A percentile compares a stretch with the other conserved stretches of the same genome.
Evolutionary conservation across 1,284 basidiomycete species (phyloP).

Genomic region (Flammula alnicola): DNA sequence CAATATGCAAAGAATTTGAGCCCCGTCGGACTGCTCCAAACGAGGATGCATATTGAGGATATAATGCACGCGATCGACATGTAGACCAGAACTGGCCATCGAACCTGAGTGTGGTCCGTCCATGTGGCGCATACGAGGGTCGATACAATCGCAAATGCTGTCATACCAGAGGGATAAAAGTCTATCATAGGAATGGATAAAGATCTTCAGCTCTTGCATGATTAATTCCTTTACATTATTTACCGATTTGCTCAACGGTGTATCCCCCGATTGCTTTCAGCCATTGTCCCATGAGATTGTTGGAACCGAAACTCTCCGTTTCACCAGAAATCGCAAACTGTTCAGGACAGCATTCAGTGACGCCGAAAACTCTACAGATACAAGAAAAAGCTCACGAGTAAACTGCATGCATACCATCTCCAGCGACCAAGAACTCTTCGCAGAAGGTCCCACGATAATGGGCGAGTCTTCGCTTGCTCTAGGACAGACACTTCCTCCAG

Average conservation of each 20-base stretch:
- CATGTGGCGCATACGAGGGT: conserved; percentile 65
- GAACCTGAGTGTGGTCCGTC: conserved; percentile 59
- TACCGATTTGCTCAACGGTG: conserved; percentile 63
- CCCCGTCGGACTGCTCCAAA: conserved; percentile 57
- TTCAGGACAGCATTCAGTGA: too few relatives aligned
- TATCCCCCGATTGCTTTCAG: conserved; percentile 65
- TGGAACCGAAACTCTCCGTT: conserved; percentile 72
- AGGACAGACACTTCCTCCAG: conserved; percentile 43
- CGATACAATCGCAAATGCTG: conserved; percentile 66
- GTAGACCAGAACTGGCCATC: conserved; percentile 70
- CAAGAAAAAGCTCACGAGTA: conserved; percentile 53
- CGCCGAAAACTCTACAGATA: too few relatives aligned
- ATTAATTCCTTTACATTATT: not conserved
- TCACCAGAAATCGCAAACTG: conserved; percentile 71
- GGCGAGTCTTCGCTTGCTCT: conserved; percentile 39
- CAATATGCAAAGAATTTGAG: conserved; percentile 74
- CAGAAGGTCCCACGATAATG: conserved; percentile 53
- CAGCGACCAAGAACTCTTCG: conserved; percentile 63
- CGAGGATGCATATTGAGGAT: conserved; percentile 60
- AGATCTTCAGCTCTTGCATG: not conserved
- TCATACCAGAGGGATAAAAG: conserved; percentile 68
- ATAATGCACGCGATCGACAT: conserved; percentile 60
- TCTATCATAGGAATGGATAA: conserved; percentile 39
- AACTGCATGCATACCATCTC: conserved; percentile 73
- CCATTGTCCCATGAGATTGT: conserved; percentile 80